Evolutionary conservation across 345 rosid genomes (phyloP), one percentile per base, ranked within the genome.

Genomic region (Garcia nutans): DNA sequence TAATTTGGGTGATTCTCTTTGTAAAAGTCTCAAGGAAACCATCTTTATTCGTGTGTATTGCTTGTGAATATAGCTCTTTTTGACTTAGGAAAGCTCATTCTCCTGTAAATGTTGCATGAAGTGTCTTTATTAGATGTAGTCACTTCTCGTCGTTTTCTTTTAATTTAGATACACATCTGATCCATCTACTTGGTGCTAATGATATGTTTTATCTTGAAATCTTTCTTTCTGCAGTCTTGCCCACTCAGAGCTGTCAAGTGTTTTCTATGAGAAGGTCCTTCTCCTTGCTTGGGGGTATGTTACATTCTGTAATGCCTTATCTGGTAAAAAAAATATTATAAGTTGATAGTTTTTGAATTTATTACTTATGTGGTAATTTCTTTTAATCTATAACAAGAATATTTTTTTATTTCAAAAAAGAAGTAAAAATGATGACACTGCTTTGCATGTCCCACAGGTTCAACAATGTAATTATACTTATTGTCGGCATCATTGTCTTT

Each of bases 261-360:
- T 93, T 57, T 96, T 96, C 87, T 93, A 93, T 44, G 98, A 96
- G 91, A 96, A 93, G 86, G 97, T 96, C 81, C 97, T 96, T 44
- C 83, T 93, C 44, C 86, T 93, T 50, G 92, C 91, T 54, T 91
- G 90, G 89, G 97, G 98, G 97, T 93, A 92, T 55, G 96, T 83
- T 20, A 10, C 28, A 16, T 52, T 22, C 13, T 7, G 5, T 22
- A 20, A 45, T 68, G 1, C 6, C 15, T n/a, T 9, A 50, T 47
- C 8, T 17, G 19, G 13, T 71, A 41, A 55, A 66, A 13, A 24
- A 44, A 10, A 10, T 13, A 16, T 19, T 59, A 13, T 6, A 5
- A 61, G 41, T 62, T 65, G 0, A 19, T 65, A 19, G 69, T 41
- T 65, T 54, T 59, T 59, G 31, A 59, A 59, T 59, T 59, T 9